Percentiles rank a stretch among this genome's conserved stretches.
Conservation (phyloP, 2,329 filamentous ascomycete species). For the Penicillium frequentans region DNA sequence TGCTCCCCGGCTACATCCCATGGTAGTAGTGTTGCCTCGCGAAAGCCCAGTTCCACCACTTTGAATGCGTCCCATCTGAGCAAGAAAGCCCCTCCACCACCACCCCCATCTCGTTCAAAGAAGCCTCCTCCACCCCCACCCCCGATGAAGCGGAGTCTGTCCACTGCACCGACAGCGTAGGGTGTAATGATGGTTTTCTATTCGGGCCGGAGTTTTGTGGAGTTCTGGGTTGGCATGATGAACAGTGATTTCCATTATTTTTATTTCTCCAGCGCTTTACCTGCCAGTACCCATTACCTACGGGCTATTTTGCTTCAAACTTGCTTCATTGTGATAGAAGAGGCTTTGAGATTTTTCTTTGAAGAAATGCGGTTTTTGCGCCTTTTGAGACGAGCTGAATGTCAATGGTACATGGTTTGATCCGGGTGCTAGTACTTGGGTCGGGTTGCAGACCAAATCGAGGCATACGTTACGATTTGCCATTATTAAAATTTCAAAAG, state of each 20-base stretch:
- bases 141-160: conserved; percentile 58
- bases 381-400: background rate
- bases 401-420: background rate
- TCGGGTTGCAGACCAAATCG: background rate
- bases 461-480: too few species aligned
- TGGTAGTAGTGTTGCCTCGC: conserved; percentile 52
- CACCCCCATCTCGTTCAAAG: conserved; percentile 62
- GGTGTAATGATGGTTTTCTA: background rate
- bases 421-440: background rate
- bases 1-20: conserved; percentile 56
- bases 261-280: background rate
- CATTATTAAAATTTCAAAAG: too few species aligned
- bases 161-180: conserved; percentile 28
- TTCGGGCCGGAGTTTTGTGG: background rate
- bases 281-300: background rate
- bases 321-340: background rate
- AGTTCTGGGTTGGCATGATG: background rate
- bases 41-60: conserved; percentile 52
- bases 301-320: background rate
- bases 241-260: background rate
- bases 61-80: conserved; percentile 30
- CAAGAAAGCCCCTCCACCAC: conserved; percentile 63
- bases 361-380: background rate
- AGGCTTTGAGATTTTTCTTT: background rate
- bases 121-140: conserved; percentile 66